Conservation (phyloP, 208 protist species). For the Trypanosoma mega region DNA sequence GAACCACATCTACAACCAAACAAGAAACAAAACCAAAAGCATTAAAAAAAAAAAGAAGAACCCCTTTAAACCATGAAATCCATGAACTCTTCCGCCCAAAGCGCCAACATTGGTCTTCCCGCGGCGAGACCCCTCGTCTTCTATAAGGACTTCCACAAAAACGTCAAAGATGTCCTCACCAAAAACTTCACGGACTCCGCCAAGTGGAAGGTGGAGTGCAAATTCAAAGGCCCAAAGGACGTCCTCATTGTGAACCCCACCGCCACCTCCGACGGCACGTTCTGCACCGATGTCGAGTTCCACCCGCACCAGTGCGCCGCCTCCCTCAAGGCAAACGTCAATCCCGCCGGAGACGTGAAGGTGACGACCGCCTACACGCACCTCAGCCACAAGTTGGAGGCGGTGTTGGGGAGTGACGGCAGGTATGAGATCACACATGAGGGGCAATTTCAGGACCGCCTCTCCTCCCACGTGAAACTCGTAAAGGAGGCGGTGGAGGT, state of each 20-base stretch:
- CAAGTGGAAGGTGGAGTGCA: conserved; percentile 65
- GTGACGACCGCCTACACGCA: conserved; percentile 36
- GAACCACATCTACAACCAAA: too few species aligned
- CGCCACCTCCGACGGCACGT: conserved; percentile 5
- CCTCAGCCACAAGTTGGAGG: conserved; percentile 49
- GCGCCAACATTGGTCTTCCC: too few species aligned
- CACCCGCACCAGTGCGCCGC: conserved; percentile 29
- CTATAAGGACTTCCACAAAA: conserved; percentile 79
- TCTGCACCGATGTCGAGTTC: conserved; percentile 57
- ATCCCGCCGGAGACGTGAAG: conserved; percentile 37
- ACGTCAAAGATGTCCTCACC: conserved; percentile 53
- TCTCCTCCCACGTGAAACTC: conserved; percentile 67
- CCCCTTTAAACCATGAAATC: too few species aligned
- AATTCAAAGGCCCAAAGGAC: conserved; percentile 56
- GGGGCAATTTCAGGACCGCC: conserved; percentile 24
- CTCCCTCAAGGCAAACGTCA: conserved; percentile 46
- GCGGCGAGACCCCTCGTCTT: not conserved
- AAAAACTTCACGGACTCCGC: conserved; percentile 48
- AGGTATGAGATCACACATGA: conserved; percentile 31
- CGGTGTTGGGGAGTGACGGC: conserved; percentile 14
- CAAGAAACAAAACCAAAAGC: too few species aligned
- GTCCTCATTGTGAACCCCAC: conserved; percentile 51
- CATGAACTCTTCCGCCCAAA: too few species aligned
- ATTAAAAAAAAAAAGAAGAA: too few species aligned
- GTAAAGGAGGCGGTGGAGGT: conserved; percentile 46